Evolutionary conservation across 345 rosid species (phyloP), one percentile per base, ranked within the genome.

Genomic region (Salix viminalis): DNA sequence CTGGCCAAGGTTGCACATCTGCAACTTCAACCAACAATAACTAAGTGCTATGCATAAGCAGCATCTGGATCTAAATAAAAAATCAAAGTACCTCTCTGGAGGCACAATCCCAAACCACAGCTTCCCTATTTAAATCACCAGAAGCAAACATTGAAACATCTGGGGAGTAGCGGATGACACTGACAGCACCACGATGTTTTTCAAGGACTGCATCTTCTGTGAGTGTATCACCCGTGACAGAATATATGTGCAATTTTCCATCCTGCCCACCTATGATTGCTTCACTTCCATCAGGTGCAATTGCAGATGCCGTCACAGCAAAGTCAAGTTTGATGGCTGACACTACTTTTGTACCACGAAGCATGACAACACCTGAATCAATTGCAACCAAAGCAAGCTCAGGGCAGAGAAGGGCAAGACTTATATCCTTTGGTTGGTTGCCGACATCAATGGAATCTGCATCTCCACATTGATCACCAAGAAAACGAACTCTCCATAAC

Each of bases 101-200:
- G 79, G 79, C 86, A 75, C 91, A 86, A 75, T 92, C 97, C 98
- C 98, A 92, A 44, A 92, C 92, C 6, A 90, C 71, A 71, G 99
- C 94, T 87, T 95, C 99, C 88, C 98, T 87, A 79, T 90, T 93
- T 73, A 85, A 75, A 88, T 95, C 99, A 71, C 87, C 96, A 62
- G 99, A 89, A 69, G 97, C 98, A 87, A 95, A 90, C 99, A 95
- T 90, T 73, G 99, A 89, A 36, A 86, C 70, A 84, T 95, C 97
- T 3, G 98, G 98, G 46, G 99, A 95, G 84, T 95, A 93, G 24
- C 80, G 85, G 78, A 95, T 90, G 78, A 88, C 94, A 64, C 87
- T 89, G 84, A 95, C 80, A 78, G 99, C 93, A 70, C 94, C 99
- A 36, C 94, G 92, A 81, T 93, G 99, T 71, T 84, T 95, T 89